Conservation (phyloP, 75 land plant genomes). For the Pinus taeda region DNA sequence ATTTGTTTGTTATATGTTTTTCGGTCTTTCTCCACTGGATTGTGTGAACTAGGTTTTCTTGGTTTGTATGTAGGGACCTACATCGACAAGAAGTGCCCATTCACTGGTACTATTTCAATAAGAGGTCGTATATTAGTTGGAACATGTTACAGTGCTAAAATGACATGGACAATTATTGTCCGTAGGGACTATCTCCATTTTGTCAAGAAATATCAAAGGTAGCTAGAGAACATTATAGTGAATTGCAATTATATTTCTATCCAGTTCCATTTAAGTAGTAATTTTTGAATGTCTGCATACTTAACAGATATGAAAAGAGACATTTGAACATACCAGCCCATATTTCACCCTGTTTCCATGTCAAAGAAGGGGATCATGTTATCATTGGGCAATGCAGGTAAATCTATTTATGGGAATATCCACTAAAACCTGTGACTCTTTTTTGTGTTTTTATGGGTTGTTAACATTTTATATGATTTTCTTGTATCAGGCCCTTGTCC, state of each 20-base stretch:
- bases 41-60: not conserved
- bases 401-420: too few species aligned
- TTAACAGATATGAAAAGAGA: constrained; percentile 46
- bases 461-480: too few species aligned
- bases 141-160: constrained; percentile 42
- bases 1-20: too few species aligned
- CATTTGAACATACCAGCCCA: constrained; percentile 51
- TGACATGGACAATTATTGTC: constrained; percentile 45
- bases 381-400: constrained; percentile 62
- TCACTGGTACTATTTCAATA: constrained; percentile 50
- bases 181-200: constrained; percentile 47
- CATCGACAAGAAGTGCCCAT: constrained; percentile 62
- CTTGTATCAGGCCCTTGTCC: too few species aligned
- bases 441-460: too few species aligned
- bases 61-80: constrained; percentile 36
- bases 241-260: not conserved
- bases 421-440: too few species aligned
- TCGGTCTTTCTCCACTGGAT: too few species aligned
- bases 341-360: constrained; percentile 51
- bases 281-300: not conserved
- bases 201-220: constrained; percentile 52
- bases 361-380: constrained; percentile 59
- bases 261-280: not conserved
- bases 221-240: not conserved
- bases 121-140: constrained; percentile 44